These are phyloP conservation scores for Hyaloscypha variabilis DNA, from an alignment of 495 filamentous ascomycete genomes.

Conservation along the genomic window DNA sequence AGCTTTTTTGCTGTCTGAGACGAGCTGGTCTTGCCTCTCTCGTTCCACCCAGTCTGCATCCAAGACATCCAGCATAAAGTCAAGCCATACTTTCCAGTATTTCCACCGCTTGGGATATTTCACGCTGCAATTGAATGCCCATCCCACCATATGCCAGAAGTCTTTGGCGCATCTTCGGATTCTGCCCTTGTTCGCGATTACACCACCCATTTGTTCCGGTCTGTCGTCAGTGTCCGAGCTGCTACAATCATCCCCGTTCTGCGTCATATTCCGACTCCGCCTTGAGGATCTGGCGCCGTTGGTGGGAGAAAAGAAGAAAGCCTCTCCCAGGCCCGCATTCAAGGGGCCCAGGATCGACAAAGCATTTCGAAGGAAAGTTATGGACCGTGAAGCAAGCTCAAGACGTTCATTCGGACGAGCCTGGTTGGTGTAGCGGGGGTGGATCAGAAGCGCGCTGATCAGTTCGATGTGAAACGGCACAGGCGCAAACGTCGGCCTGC, in stretches of 20 bases:
- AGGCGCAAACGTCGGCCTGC: constrained; percentile 46
- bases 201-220: constrained; percentile 46
- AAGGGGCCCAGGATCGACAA: constrained; percentile 53
- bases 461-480: constrained; percentile 36
- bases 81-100: constrained; percentile 81
- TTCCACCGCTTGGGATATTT: constrained; percentile 72
- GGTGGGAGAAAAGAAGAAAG: constrained; percentile 57
- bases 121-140: constrained; percentile 91
- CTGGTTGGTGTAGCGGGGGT: constrained; percentile 43
- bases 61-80: constrained; percentile 76
- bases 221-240: constrained; percentile 35
- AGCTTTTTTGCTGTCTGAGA: not conserved
- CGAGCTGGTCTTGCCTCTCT: constrained; percentile 27
- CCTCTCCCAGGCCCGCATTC: constrained; percentile 47
- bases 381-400: constrained; percentile 54
- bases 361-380: constrained; percentile 61
- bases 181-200: constrained; percentile 64
- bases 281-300: constrained; percentile 36
- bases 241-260: constrained; percentile 22
- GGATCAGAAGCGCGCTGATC: constrained; percentile 27
- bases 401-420: constrained; percentile 53
- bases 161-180: constrained; percentile 75
- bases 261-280: constrained; percentile 26
- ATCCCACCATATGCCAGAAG: constrained; percentile 89
- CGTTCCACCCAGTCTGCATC: constrained; percentile 75